Evolutionary conservation across 2,329 filamentous ascomycete species (phyloP), one percentile per base, ranked within the genome.

Genomic region (Colletotrichum caudatum): DNA sequence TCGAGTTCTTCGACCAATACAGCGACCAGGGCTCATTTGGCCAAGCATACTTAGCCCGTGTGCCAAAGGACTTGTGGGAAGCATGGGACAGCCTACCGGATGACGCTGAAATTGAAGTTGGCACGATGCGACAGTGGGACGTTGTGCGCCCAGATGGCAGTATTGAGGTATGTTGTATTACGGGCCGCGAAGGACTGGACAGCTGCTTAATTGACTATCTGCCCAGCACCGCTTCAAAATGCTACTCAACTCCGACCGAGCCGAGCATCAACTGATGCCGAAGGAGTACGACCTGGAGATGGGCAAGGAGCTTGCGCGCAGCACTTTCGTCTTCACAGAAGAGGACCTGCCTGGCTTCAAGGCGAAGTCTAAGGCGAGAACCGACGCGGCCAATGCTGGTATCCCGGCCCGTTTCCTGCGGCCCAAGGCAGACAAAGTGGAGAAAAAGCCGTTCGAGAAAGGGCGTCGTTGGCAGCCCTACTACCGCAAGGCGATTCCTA

Each of bases 321-420:
- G 97, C 81, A 96, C 94, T 26, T 97, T 93, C 79, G 86, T 98
- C 68, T 99, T 99, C 79, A 94, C 93, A 51, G 96, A 99, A 82
- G 94, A 97, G 80, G 94, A 98, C 78, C 70, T 77, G 11, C 75
- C 76, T 23, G 93, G 93, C 48, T 94, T 91, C 82, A 88, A 88
- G 76, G 84, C 84, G 23, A 88, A 87, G 79, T 88, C 88, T 77
- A 88, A 86, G 76, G 82, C 82, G 59, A 84, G 87, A 62, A 84
- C 86, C n/a, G 86, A 89, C 64, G 86, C 87, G 11, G 82, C 88
- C 4, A 87, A 86, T 56, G 86, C 85, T 23, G 87, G 90, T 64
- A 89, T 92, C 71, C 90, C 90, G 5, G 82, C 85, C 6, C 86
- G 89, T 46, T 82, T 91, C 35, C 78, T 88, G 73, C 83, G 84